Base-by-base conservation (phyloP, 129 eudicot species). In the Centrapalus pauciflorus region DNA sequence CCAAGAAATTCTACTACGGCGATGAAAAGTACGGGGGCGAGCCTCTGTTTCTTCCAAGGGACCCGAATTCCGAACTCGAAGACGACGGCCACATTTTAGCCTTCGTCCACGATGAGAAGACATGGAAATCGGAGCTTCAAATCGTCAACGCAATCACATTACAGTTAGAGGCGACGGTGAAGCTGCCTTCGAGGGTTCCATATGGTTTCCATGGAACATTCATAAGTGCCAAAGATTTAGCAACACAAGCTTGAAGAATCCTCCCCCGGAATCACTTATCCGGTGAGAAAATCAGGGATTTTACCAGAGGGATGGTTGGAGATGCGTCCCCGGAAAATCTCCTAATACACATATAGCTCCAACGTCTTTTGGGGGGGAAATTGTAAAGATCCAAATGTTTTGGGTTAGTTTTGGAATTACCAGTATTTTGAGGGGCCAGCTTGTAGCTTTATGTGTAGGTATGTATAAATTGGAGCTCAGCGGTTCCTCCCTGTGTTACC, bases 171-270 rank as follows among this genome's bases (percentile, higher is more conserved):
- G 87, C 84, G 0, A 40, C 81, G 11, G 62, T 82, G 14, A 78
- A 78, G 64, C 76, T 82, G 17, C 87, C 87, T 0, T 82, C 84
- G 2, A 60, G 87, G 41, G 87, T 82, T 57, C 87, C 84, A 0
- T 82, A 82, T 29, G 87, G 87, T 34, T 82, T 82, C 34, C 87
- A 82, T 27, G 87, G 87, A 20, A 82, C 87, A 5, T 82, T 78
- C 25, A 52, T 82, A 11, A 67, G 78, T 24, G 73, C 73, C 7
- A 48, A 61, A 20, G 78, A 79, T 14, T 56, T 82, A 64, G 82
- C 74, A 8, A 74, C 74, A 29, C 86, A 82, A 54, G 80, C 75
- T 29, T 69, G 57, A 58, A 46, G 48, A 71, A 32, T 46, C 2
- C 10, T 8, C 21, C 0, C n/a, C 16, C 49, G 1, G 55, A 11